Evolutionary conservation across 179 eudicot species (phyloP), one percentile per base, ranked within the genome.

Genomic region (Spinacia oleracea): DNA sequence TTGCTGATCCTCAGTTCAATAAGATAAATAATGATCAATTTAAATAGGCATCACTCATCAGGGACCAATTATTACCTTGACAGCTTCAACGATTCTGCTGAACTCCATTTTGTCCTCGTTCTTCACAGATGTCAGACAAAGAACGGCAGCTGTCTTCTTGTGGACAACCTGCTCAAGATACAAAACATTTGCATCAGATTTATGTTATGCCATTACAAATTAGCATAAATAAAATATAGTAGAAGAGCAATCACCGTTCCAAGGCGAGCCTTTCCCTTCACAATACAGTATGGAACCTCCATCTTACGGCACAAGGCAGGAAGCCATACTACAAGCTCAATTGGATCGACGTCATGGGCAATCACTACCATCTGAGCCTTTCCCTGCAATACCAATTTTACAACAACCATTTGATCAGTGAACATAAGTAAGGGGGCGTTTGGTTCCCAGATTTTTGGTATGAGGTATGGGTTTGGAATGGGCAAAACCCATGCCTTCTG

Each of bases 291-390:
- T 0, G 98, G 98, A 66, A 94, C 89, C 76, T 94, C 98, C 97
- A 94, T 92, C 85, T 94, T 94, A 73, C 98, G 88, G 90, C 98
- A 94, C 73, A 94, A 79, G 6, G 97, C 94, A 38, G 98, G 98
- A 55, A 94, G 93, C 98, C 98, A 94, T 25, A 94, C 98, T n/a
- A 92, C 98, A 66, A 94, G 86, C 90, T 94, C 98, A 32, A 94
- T 94, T 1, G 98, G 98, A 78, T 94, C 98, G 8, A 94, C 98
- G 70, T 94, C 98, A 83, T 92, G 98, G 66, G 97, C 98, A 45
- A 94, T 94, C 63, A 94, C 91, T 14, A 95, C 97, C 87, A 95
- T 73, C 66, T 95, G 98, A 18, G 98, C 97, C 78, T 95, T 93
- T 70, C 91, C 89, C 97, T 95, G 93, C 58, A 84, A 62, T 10